These are phyloP conservation scores for Alternaria longipes DNA, from an alignment of 2,329 filamentous ascomycete genomes.

Conservation along the genomic window DNA sequence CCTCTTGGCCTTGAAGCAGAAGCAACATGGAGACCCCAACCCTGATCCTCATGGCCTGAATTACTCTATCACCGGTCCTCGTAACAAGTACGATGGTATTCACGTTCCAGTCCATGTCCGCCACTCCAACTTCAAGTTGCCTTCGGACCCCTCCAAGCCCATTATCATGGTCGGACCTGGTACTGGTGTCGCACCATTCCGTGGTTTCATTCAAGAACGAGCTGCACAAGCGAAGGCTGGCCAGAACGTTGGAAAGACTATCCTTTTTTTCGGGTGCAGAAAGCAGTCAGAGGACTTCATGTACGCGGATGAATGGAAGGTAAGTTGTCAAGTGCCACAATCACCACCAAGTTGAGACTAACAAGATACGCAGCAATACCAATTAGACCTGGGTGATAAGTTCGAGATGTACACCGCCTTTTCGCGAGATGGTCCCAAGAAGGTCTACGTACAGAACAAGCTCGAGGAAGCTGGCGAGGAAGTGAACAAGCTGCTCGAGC, in stretches of 20 bases:
- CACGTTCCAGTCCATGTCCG: slow-evolving; percentile 95
- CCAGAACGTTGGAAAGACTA: slow-evolving; percentile 81
- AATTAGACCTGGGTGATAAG: slow-evolving; percentile 82
- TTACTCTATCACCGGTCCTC: slow-evolving; percentile 86
- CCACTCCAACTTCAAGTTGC: slow-evolving; percentile 99
- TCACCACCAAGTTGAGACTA: slow-evolving; percentile 27
- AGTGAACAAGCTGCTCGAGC: slow-evolving; percentile 85
- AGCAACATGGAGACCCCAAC: slow-evolving; percentile 87
- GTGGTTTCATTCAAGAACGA: slow-evolving; percentile 93
- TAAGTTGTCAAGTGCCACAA: slow-evolving; percentile 60
- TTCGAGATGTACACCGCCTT: slow-evolving; percentile 94
- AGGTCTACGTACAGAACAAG: slow-evolving; percentile 96
- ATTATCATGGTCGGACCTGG: slow-evolving; percentile 96
- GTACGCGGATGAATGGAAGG: slow-evolving; percentile 91
- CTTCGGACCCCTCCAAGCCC: slow-evolving; percentile 91
- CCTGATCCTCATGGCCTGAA: slow-evolving; percentile 84
- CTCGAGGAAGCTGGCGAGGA: slow-evolving; percentile 84
- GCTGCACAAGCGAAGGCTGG: slow-evolving; percentile 83
- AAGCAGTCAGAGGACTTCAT: slow-evolving; percentile 89
- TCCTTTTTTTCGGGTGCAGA: slow-evolving; percentile 96
- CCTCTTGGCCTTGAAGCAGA: slow-evolving; percentile 91
- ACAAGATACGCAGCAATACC: slow-evolving; percentile 71
- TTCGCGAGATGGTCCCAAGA: slow-evolving; percentile 85
- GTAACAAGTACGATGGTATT: slow-evolving; percentile 96
- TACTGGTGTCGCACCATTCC: slow-evolving; percentile 95